A percentile compares a stretch with the other conserved stretches of the same genome.
These are phyloP conservation scores for Carex parvula DNA, from an alignment of 176 grass and related monocot genomes.

Conservation along the genomic window DNA sequence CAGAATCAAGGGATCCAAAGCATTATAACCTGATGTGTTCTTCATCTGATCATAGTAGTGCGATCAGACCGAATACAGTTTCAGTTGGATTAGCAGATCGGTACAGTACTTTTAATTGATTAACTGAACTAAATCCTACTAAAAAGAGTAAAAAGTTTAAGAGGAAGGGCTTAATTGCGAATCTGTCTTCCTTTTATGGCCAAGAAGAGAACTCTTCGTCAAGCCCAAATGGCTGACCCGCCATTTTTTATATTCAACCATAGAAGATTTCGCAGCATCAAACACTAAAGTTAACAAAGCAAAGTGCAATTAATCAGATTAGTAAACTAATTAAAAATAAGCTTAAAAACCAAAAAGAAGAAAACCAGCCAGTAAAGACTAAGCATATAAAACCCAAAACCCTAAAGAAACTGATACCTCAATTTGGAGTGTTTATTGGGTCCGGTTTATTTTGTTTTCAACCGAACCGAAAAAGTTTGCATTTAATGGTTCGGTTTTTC, in stretches of 20 bases:
- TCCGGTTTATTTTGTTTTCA: too few species aligned
- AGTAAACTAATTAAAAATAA: neutral
- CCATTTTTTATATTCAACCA: slow-evolving; percentile 79
- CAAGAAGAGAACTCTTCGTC: slow-evolving; percentile 70
- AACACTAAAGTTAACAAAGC: slow-evolving; percentile 39
- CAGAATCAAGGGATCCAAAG: neutral
- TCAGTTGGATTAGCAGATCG: neutral
- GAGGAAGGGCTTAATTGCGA: slow-evolving; percentile 33
- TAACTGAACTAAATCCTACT: neutral
- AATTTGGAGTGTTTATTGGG: too few species aligned
- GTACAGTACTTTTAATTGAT: neutral
- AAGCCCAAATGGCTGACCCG: slow-evolving; percentile 54
- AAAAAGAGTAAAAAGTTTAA: slow-evolving; percentile 23
- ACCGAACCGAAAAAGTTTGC: too few species aligned
- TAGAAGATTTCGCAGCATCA: slow-evolving; percentile 69
- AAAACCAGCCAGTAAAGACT: too few species aligned
- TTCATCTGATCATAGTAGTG: neutral
- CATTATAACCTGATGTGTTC: neutral
- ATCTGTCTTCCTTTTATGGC: slow-evolving; percentile 73
- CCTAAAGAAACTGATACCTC: too few species aligned
- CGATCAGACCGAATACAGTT: neutral
- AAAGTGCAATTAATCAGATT: neutral
- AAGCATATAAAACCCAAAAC: too few species aligned
- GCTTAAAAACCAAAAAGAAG: neutral
- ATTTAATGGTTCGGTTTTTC: too few species aligned